Percentiles rank a stretch among this genome's conserved stretches.
Evolutionary conservation across 768 basidiomycete species (phyloP).

Genomic region (Lepiota brunneoincarnata): DNA sequence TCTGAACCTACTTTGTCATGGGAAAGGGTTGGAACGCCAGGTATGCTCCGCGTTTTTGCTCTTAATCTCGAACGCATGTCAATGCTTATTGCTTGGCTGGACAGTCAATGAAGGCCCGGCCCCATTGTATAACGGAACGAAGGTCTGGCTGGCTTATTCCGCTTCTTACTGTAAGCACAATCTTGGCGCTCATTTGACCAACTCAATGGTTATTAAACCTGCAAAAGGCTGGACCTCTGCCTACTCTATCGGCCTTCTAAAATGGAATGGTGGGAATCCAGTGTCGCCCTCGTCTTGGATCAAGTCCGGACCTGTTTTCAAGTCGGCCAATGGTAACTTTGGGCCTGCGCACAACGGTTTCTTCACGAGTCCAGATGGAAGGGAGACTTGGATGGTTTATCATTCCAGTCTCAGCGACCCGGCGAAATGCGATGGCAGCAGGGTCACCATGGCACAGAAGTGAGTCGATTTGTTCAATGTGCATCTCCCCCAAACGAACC

Average conservation of each 20-base stretch:
- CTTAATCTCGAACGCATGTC: not conserved
- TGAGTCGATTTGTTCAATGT: not conserved
- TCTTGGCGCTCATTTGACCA: not conserved
- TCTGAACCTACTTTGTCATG: conserved; percentile 13
- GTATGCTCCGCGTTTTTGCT: not conserved
- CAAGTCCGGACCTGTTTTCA: conserved; percentile 11
- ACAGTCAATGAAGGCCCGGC: conserved; percentile 11
- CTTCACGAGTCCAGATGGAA: conserved; percentile 4
- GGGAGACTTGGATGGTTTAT: conserved; percentile 1
- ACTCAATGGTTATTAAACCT: not conserved
- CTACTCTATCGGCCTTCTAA: not conserved
- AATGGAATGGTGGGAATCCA: conserved; percentile 7
- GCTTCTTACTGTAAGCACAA: conserved; percentile 10
- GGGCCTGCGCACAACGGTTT: conserved; percentile 2
- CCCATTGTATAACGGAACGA: conserved; percentile 8
- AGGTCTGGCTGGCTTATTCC: conserved; percentile 7
- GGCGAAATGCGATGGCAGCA: conserved; percentile 5
- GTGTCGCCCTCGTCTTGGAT: conserved; percentile 8
- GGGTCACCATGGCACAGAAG: conserved; percentile 7
- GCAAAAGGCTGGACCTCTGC: too few species aligned
- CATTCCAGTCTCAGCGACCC: conserved; percentile 5
- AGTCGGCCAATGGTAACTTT: conserved; percentile 5
- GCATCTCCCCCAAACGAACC: not conserved
- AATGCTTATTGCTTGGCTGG: not conserved
- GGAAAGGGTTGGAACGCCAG: conserved; percentile 1